Evolutionary conservation across 139 green algal species (phyloP).

Genomic region (Mesostigma viride): DNA sequence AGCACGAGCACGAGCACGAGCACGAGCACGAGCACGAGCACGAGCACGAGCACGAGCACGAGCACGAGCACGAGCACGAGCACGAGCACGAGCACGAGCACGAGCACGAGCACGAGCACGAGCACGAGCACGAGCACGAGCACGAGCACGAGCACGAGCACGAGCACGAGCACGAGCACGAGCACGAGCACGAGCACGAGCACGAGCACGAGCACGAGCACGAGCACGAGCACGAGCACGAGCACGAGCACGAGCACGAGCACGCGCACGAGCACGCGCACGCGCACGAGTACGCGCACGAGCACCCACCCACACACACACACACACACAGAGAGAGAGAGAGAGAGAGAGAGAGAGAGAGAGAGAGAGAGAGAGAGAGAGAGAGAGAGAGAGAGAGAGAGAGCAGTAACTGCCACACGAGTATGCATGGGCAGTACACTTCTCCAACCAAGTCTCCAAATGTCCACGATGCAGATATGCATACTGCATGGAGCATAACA

Average conservation of each 20-base stretch:
- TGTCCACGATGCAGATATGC: too few relatives aligned
- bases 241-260: background rate
- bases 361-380: too few relatives aligned
- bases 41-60: background rate
- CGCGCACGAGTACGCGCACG: too few relatives aligned
- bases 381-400: too few relatives aligned
- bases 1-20: background rate
- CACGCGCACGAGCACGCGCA: background rate
- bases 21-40: background rate
- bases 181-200: background rate
- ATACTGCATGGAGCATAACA: too few relatives aligned
- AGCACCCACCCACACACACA: too few relatives aligned
- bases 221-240: background rate
- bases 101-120: background rate
- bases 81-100: background rate
- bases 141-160: background rate
- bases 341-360: too few relatives aligned
- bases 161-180: background rate
- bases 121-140: background rate
- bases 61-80: background rate
- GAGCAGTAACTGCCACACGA: too few relatives aligned
- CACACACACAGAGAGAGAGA: too few relatives aligned
- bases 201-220: background rate
- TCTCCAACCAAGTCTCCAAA: too few relatives aligned
- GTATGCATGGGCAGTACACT: too few relatives aligned